Percentiles rank a stretch among this genome's conserved stretches.
Evolutionary conservation across 768 basidiomycete species (phyloP).

Genomic region (Termitomyces sp.): DNA sequence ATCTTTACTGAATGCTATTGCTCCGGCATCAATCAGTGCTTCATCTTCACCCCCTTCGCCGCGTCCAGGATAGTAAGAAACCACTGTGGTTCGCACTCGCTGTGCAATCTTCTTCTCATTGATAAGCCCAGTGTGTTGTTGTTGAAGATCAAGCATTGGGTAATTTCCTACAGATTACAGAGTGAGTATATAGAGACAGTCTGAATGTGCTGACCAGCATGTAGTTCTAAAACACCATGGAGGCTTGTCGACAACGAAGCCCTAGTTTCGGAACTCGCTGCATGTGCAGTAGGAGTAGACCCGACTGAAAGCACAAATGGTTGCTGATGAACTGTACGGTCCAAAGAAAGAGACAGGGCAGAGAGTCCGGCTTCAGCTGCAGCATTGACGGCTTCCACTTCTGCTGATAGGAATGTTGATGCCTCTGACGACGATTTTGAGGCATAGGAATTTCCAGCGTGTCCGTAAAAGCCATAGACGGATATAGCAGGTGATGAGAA

Average conservation of each 20-base stretch:
- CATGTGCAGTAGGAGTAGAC: conserved; percentile 86
- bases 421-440: conserved; percentile 69
- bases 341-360: conserved; percentile 36
- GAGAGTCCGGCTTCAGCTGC: conserved; percentile 57
- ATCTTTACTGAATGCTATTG: conserved; percentile 86
- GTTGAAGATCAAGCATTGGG: conserved; percentile 81
- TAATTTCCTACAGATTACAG: conserved; percentile 61
- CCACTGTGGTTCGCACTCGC: conserved; percentile 65
- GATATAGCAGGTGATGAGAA: conserved; percentile 53
- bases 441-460: conserved; percentile 74
- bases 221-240: conserved; percentile 67
- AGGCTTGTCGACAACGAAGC: conserved; percentile 43
- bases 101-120: conserved; percentile 56
- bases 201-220: conserved; percentile 50
- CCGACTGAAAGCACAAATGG: conserved; percentile 78
- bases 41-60: conserved; percentile 62
- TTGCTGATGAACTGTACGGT: conserved; percentile 29
- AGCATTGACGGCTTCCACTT: conserved; percentile 67
- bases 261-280: conserved; percentile 54
- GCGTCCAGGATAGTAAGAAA: conserved; percentile 78
- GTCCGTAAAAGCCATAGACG: conserved; percentile 83
- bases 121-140: conserved; percentile 71
- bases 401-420: conserved; percentile 59
- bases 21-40: conserved; percentile 80
- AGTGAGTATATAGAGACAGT: background rate